Percentiles rank a stretch among this genome's conserved stretches.
Conservation (phyloP, 2,329 filamentous ascomycete genomes). For the Fusarium stilboides region DNA sequence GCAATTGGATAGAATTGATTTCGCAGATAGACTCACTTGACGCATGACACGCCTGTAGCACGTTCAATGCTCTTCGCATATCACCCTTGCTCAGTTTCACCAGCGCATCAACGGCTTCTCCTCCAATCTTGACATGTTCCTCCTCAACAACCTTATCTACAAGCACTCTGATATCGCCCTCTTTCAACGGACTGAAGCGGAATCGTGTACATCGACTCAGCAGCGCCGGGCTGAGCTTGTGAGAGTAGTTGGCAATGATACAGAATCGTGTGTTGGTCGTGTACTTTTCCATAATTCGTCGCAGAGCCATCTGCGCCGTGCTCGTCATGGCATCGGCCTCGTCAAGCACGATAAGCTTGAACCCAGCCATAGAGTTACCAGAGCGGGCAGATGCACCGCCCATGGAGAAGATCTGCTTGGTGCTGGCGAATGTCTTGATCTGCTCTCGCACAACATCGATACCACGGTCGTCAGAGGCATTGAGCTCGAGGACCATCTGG, state of each 20-base stretch:
- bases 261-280: conserved; percentile 98
- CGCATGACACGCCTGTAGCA: conserved; percentile 95
- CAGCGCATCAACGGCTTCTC: conserved; percentile 85
- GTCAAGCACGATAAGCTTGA: conserved; percentile 97
- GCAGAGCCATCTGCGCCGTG: conserved; percentile 96
- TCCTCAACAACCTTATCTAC: conserved; percentile 93
- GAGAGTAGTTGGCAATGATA: conserved; percentile 98
- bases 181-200: conserved; percentile 93
- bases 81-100: conserved; percentile 93
- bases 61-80: conserved; percentile 95
- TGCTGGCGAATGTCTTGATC: conserved; percentile 99
- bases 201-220: conserved; percentile 95
- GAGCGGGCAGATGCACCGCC: conserved; percentile 67
- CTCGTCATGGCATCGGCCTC: conserved; percentile 99
- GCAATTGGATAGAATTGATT: background rate
- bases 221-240: conserved; percentile 94
- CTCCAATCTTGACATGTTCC: conserved; percentile 86
- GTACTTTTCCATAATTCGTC: conserved; percentile 99
- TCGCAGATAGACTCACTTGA: conserved; percentile 73
- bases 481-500: conserved; percentile 98
- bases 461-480: conserved; percentile 95
- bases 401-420: conserved; percentile 92
- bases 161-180: conserved; percentile 84
- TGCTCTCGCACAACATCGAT: conserved; percentile 99
- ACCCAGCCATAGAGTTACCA: conserved; percentile 74